A percentile compares a stretch with the other conserved stretches of the same genome.
phyloP scores from a whole-genome alignment of 2,329 filamentous ascomycete genomes.

The Trichoderma harzianum region DNA sequence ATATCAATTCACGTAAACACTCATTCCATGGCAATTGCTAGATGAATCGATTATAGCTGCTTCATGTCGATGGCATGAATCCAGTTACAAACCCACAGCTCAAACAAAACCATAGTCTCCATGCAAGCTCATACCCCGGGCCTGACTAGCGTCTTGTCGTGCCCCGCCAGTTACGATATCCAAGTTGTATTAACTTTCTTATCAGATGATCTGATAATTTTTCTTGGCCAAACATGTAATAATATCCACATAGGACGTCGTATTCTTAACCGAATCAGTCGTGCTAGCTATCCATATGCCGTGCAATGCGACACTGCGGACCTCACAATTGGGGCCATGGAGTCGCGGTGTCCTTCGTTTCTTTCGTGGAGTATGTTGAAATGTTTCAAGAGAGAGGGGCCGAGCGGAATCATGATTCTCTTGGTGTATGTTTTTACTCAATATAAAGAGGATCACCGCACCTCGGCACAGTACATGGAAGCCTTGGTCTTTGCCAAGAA shows the following conservation, averaged over 20 bases:
- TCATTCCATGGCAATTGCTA: too few relatives aligned
- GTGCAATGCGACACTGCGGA: not conserved
- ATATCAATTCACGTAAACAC: not conserved
- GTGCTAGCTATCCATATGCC: not conserved
- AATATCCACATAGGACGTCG: not conserved
- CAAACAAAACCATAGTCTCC: not conserved
- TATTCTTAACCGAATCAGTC: not conserved
- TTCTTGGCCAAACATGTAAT: not conserved
- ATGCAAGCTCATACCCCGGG: not conserved
- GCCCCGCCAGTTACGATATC: not conserved
- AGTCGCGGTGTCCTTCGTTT: not conserved
- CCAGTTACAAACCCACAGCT: not conserved
- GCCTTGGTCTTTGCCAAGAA: not conserved
- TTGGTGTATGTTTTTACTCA: not conserved
- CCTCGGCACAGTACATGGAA: not conserved
- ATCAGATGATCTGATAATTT: slow-evolving; percentile 18
- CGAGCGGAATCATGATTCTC: not conserved
- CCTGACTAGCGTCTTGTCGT: not conserved
- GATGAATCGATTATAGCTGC: not conserved
- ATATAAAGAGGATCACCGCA: not conserved
- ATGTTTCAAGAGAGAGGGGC: not conserved
- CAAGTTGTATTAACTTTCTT: slow-evolving; percentile 1
- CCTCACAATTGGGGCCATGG: not conserved
- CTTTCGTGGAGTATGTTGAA: not conserved
- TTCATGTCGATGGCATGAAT: not conserved